Base-by-base conservation (phyloP, 2,329 filamentous ascomycete genomes). In the Aspergillus luchuensis region DNA sequence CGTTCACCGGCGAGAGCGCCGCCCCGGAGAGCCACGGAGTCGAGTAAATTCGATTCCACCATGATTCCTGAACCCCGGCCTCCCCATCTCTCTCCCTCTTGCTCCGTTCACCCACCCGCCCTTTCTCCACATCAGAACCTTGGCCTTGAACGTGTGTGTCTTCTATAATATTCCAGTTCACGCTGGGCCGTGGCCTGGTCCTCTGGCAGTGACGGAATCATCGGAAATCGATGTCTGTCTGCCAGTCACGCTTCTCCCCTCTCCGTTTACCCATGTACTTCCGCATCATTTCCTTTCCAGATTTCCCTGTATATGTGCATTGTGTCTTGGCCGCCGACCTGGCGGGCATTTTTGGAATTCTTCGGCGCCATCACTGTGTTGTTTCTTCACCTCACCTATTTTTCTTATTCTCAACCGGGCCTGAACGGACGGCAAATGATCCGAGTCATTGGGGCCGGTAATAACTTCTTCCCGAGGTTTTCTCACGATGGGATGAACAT, bases 11-110 rank as follows among this genome's bases (percentile, higher is more conserved):
- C 45, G 74, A 73, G 36, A 61, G 68, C 63, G 62, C 64, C 61
- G 66, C 68, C 58, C 67, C 71, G 55, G 77, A 78, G 59, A 71
- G 65, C 67, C 71, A 72, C 61, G 72, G 71, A 39, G 75, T 77
- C 50, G 76, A 78, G 66, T 78, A 76, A 74, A 67, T 54, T 36
- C 33, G 33, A 36, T 13, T 13, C 51, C 56, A 47, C 47, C 60
- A 61, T 62, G 47, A 45, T 50, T 30, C 15, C 36, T 43, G 39
- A 49, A 2, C 43, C 58, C 61, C 53, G 63, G 66, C 61, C 33
- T 36, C 33, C 33, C 60, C 59, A 66, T 52, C 48, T 57, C 52
- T 17, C 57, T 62, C 33, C 63, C 58, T 50, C 47, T 11, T 17
- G 47, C 47, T 45, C 11, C 52, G 49, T 59, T 57, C 56, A 50